Evolutionary conservation across 2,329 filamentous ascomycete species (phyloP).

Genomic region (Calonectria hawksworthii): DNA sequence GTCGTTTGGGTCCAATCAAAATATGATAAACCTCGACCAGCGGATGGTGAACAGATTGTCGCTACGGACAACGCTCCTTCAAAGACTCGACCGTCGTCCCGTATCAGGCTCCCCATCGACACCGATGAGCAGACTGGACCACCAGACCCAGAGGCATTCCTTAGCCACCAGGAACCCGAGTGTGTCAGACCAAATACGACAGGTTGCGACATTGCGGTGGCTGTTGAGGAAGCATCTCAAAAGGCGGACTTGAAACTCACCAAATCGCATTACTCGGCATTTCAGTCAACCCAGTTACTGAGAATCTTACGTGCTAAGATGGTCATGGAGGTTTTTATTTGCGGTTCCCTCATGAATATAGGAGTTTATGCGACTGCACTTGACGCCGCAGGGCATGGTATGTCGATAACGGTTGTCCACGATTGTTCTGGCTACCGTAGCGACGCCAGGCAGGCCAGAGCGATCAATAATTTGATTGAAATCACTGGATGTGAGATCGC

Average conservation of each 20-base stretch:
- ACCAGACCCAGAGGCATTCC: conserved; percentile 60
- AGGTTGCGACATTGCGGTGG: conserved; percentile 61
- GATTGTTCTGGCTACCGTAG: conserved; percentile 89
- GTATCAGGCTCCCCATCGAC: conserved; percentile 31
- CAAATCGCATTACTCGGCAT: conserved; percentile 91
- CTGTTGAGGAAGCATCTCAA: conserved; percentile 59
- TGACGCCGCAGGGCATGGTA: conserved; percentile 89
- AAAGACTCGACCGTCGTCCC: conserved; percentile 26
- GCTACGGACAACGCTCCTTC: conserved; percentile 52
- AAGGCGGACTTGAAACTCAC: conserved; percentile 65
- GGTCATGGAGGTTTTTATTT: conserved; percentile 90
- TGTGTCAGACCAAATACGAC: conserved; percentile 61
- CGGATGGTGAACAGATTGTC: conserved; percentile 67
- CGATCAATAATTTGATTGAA: conserved; percentile 79
- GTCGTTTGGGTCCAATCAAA: conserved; percentile 89
- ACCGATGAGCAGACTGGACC: conserved; percentile 25
- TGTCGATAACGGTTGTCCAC: conserved; percentile 87
- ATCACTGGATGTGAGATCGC: conserved; percentile 80
- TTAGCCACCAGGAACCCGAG: conserved; percentile 56
- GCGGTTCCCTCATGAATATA: conserved; percentile 87
- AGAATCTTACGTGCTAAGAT: conserved; percentile 85
- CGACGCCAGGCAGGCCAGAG: conserved; percentile 76
- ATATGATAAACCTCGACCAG: conserved; percentile 74
- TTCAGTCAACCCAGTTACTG: conserved; percentile 81
- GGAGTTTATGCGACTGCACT: conserved; percentile 93